Conservation (phyloP, 2,329 filamentous ascomycete species). For the Xylariomycetidae sp. region DNA sequence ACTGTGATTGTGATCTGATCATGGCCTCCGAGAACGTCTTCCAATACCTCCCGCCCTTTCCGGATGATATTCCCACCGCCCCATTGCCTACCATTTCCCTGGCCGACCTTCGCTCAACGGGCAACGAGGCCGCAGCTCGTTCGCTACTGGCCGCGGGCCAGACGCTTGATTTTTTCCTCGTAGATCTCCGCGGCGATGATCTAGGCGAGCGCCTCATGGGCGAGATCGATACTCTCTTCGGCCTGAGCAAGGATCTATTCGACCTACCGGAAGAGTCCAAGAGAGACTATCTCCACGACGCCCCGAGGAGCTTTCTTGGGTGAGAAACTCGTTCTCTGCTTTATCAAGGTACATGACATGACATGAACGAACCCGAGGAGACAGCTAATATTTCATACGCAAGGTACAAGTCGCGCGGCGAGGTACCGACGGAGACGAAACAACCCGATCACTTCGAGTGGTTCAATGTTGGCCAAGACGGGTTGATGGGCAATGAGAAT, state of each 20-base stretch:
- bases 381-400: background rate
- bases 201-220: conserved; percentile 4
- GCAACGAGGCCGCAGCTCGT: background rate
- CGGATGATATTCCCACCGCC: conserved; percentile 7
- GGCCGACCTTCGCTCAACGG: conserved; percentile 2
- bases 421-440: conserved; percentile 16
- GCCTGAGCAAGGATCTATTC: conserved; percentile 6
- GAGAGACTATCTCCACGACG: conserved; percentile 8
- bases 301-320: conserved; percentile 11
- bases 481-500: conserved; percentile 18
- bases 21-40: conserved; percentile 10
- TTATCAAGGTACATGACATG: background rate
- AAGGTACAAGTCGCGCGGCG: conserved; percentile 13
- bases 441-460: conserved; percentile 24
- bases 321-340: conserved; percentile 1
- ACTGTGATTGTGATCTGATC: background rate
- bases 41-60: conserved; percentile 6
- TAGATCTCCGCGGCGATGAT: conserved; percentile 10
- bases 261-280: conserved; percentile 6
- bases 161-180: conserved; percentile 15
- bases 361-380: background rate
- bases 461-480: conserved; percentile 26
- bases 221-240: conserved; percentile 12
- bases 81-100: conserved; percentile 8
- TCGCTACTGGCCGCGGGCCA: conserved; percentile 1